Evolutionary conservation across 2,329 filamentous ascomycete genomes (phyloP).

Genomic region (Alternaria metachromatica): DNA sequence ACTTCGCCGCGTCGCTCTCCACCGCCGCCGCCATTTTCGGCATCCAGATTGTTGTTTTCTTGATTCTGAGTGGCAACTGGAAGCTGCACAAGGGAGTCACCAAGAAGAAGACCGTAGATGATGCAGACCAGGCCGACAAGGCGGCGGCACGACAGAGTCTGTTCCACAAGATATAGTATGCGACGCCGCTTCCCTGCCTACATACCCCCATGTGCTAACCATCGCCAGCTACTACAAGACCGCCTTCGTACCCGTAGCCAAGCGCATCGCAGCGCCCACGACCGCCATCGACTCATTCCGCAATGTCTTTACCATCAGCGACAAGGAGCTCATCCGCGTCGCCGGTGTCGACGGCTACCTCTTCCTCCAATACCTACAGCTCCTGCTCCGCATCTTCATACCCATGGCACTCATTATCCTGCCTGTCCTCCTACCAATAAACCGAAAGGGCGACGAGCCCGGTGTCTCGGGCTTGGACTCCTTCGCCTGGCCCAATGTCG

Average conservation of each 20-base stretch:
- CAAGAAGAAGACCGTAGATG: constrained; percentile 14
- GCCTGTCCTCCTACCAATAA: constrained; percentile 85
- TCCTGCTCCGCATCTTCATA: constrained; percentile 89
- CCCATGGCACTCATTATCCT: constrained; percentile 79
- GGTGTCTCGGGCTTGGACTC: constrained; percentile 68
- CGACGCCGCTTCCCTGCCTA: neutral
- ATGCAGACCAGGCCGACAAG: constrained; percentile 14
- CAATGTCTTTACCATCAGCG: constrained; percentile 69
- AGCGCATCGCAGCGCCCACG: constrained; percentile 43
- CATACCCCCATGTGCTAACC: constrained; percentile 21
- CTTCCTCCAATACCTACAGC: constrained; percentile 88
- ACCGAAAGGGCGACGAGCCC: constrained; percentile 72
- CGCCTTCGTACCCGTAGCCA: constrained; percentile 45
- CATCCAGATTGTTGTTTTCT: constrained; percentile 41
- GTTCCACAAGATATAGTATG: constrained; percentile 49
- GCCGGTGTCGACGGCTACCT: constrained; percentile 97
- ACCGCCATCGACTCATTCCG: constrained; percentile 48
- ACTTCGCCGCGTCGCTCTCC: constrained; percentile 46
- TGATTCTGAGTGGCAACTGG: constrained; percentile 49
- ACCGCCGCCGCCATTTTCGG: constrained; percentile 47
- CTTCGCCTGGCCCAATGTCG: constrained; percentile 88
- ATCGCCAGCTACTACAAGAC: constrained; percentile 46
- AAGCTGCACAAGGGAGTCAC: constrained; percentile 32
- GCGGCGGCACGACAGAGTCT: constrained; percentile 41
- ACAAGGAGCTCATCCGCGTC: constrained; percentile 89